Percentiles rank a stretch among this genome's conserved stretches.
Conservation (phyloP, 495 filamentous ascomycete genomes). For the Oidiodendron maius region DNA sequence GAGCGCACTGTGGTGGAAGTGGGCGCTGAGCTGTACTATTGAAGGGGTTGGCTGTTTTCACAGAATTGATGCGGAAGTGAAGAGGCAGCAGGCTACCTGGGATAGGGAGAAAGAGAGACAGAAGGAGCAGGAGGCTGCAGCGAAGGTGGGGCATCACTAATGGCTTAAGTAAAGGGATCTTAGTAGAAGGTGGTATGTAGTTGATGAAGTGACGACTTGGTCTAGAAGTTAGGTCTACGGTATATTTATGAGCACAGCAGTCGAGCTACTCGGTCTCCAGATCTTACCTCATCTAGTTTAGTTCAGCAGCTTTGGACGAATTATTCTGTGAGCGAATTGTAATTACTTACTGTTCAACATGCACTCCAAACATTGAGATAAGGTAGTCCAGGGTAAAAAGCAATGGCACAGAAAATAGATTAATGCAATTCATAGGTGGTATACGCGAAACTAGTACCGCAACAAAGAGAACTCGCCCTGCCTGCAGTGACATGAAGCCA, state of each 20-base stretch:
- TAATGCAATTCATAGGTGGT: not conserved
- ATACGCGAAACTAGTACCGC: not conserved
- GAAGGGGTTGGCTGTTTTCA: conserved; percentile 51
- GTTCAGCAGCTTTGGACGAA: too few relatives aligned
- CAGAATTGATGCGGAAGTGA: conserved; percentile 50
- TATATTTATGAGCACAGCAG: too few relatives aligned
- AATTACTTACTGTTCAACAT: too few relatives aligned
- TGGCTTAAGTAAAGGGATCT: too few relatives aligned
- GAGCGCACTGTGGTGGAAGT: conserved; percentile 53
- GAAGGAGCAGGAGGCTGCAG: conserved; percentile 1
- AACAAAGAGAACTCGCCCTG: not conserved
- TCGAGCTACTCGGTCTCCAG: too few relatives aligned
- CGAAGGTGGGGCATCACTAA: too few relatives aligned
- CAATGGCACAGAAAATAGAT: not conserved
- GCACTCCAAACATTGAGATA: too few relatives aligned
- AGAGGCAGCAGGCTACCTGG: conserved; percentile 36
- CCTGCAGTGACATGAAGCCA: not conserved
- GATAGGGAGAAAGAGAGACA: conserved; percentile 41
- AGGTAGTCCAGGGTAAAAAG: not conserved
- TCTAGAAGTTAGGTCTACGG: too few relatives aligned
- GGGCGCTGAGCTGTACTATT: conserved; percentile 50
- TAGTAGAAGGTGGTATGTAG: too few relatives aligned
- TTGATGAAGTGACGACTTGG: too few relatives aligned
- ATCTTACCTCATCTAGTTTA: too few relatives aligned
- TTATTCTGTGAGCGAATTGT: too few relatives aligned